Evolutionary conservation across 148 eudicot genomes (phyloP), one percentile per base, ranked within the genome.

Genomic region (Fagopyrum homotropicum): DNA sequence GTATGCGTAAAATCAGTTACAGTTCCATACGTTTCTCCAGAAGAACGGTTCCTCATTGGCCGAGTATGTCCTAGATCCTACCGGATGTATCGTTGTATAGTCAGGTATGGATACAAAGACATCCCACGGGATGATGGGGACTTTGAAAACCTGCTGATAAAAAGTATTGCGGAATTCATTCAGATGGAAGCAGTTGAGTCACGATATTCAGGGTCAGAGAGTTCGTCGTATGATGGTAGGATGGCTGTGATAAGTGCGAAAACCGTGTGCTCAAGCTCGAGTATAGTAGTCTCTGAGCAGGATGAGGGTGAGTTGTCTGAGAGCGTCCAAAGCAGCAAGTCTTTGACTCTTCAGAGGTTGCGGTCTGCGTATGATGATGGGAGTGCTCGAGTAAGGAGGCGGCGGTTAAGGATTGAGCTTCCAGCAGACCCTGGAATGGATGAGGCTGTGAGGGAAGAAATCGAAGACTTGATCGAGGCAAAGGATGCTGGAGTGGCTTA

Each of bases 401-500:
- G 90, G 6, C 88, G 78, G 45, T 89, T 90, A 48, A 83, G 84
- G 79, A 89, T 94, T 76, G 87, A 86, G 74, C 63, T 93, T 46
- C 89, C 93, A 40, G 78, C 78, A 69, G 81, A 17, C 63, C 89
- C 91, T 1, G 80, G 80, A 5, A 87, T 89, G 84, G 90, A 93
- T 70, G 80, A 82, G 7, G 79, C 73, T 0, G 98, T 89, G 5
- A 81, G 84, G 73, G 97, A 88, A 15, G 97, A 93, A 84, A 88
- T 93, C 68, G 15, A 76, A 79, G 97, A 93, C 70, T 82, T 93
- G 83, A 81, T 89, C n/a, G 89, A 83, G 76, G 98, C 98, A 43
- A 89, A 93, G 79, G 98, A 93, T 76, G 97, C 93, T 0, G 98
- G 98, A 48, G 93, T 93, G 72, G 98, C 98, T 0, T 93, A 93